A percentile compares a stretch with the other conserved stretches of the same genome.
phyloP scores from a whole-genome alignment of 1,284 basidiomycete species.

The Pterulicium gracile region DNA sequence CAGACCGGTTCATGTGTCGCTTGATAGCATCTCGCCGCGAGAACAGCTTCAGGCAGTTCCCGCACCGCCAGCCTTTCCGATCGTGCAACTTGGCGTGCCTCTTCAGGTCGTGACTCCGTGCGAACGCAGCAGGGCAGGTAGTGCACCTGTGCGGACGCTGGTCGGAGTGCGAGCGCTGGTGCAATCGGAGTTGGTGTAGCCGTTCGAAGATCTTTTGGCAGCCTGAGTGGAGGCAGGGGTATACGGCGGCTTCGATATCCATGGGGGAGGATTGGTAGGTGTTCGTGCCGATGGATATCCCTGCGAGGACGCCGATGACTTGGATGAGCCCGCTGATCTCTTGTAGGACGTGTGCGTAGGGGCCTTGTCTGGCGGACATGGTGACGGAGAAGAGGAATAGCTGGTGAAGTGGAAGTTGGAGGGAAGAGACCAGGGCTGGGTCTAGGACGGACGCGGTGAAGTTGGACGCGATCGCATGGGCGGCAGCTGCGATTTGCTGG shows the following conservation, averaged over 20 bases:
- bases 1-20: slow-evolving; percentile 51
- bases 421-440: slow-evolving; percentile 45
- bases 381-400: slow-evolving; percentile 67
- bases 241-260: slow-evolving; percentile 63
- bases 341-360: slow-evolving; percentile 45
- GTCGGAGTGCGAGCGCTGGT: slow-evolving; percentile 50
- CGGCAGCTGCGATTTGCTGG: slow-evolving; percentile 43
- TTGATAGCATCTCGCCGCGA: slow-evolving; percentile 68
- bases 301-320: slow-evolving; percentile 64
- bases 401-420: slow-evolving; percentile 60
- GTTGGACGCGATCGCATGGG: slow-evolving; percentile 37
- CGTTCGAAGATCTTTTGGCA: slow-evolving; percentile 59
- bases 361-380: slow-evolving; percentile 41
- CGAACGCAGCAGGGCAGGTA: slow-evolving; percentile 59
- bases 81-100: slow-evolving; percentile 60
- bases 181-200: slow-evolving; percentile 53
- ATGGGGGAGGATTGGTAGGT: slow-evolving; percentile 23
- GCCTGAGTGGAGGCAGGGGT: slow-evolving; percentile 51
- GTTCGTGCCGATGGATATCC: slow-evolving; percentile 53
- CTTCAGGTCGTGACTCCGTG: slow-evolving; percentile 66
- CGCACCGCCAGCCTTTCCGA: slow-evolving; percentile 58
- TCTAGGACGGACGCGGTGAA: slow-evolving; percentile 36
- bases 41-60: slow-evolving; percentile 60
- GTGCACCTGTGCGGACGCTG: slow-evolving; percentile 55
- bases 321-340: slow-evolving; percentile 69